Evolutionary conservation across 371 early-diverging fungal genomes (phyloP), one percentile per base, ranked within the genome.

Genomic region (Saksenaea vasiformis): DNA sequence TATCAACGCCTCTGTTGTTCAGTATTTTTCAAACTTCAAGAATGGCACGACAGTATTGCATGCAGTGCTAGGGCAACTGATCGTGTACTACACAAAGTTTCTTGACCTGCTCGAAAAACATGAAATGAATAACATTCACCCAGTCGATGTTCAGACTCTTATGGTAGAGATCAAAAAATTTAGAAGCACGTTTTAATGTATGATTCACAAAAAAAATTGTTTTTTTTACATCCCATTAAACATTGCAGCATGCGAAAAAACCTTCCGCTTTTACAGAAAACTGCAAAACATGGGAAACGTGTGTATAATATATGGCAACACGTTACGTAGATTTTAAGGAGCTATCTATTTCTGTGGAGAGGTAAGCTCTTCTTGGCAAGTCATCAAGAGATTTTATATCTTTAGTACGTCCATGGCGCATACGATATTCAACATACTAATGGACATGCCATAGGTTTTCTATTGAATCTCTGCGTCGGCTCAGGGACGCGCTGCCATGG

Each of bases 151-250:
- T 19, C 96, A 97, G 66, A 92, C 90, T 7, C 90, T 97, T 17
- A 91, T 96, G 93, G 92, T 93, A 0, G 97, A 96, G 67, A 90
- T 96, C 65, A 93, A 93, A 76, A 92, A 90, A 72, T 93, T 90
- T 66, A 81, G 91, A 65, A 87, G 88, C 53, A 88, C 88, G 51
- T 92, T 91, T 77, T 91, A 71, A 71, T 41, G 3, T 24, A 63
- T 43, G 31, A 55, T 26, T 31, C 27, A 26, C 0, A 22, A 19
- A 47, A 47, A 10, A 26, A 22, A 47, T 17, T 44, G 15, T n/a
- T 44, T 22, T 10, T 22, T 5, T 10, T n/a, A 11, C n/a, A 14
- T 14, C n/a, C 1, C 11, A 39, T 3, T 14, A 39, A 39, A 39
- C 11, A 11, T 5, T 39, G 11, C 39, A 39, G 39, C 39, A n/a